These are phyloP conservation scores for Hansenula sp. DNA, from an alignment of 1,139 yeast species.

Conservation along the genomic window DNA sequence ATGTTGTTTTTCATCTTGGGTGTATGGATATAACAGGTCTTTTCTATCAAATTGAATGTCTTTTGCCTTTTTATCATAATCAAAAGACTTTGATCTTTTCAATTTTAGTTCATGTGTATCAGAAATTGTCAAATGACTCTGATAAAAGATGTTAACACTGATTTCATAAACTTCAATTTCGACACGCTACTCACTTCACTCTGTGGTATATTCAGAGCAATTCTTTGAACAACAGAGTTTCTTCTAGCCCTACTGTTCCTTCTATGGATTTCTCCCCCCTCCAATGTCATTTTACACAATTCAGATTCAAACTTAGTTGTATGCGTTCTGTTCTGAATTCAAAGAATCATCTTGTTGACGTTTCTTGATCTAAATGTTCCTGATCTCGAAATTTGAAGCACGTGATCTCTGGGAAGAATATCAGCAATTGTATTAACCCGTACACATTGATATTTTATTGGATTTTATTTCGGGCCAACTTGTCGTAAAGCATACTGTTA, in stretches of 20 bases:
- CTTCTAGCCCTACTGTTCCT: constrained; percentile 31
- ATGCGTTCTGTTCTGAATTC: too few relatives aligned
- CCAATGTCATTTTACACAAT: constrained; percentile 7
- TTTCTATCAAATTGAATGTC: neutral
- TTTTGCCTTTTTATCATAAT: neutral
- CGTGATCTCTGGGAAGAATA: too few relatives aligned
- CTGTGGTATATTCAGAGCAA: constrained; percentile 29
- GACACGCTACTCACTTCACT: constrained; percentile 12
- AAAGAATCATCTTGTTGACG: too few relatives aligned
- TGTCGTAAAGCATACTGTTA: too few relatives aligned
- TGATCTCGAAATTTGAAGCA: too few relatives aligned
- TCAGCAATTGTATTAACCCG: too few relatives aligned
- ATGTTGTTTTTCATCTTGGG: constrained; percentile 28
- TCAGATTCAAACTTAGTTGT: too few relatives aligned
- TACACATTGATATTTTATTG: too few relatives aligned
- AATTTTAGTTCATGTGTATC: neutral
- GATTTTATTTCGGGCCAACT: too few relatives aligned
- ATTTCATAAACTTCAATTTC: neutral
- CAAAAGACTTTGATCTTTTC: constrained; percentile 14
- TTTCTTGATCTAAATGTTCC: too few relatives aligned
- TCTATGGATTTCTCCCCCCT: constrained; percentile 3
- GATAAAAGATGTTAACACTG: neutral
- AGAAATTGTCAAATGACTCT: constrained; percentile 6
- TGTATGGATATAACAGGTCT: constrained; percentile 31
- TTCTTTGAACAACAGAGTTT: constrained; percentile 43